These are phyloP conservation scores for Penicillium griseofulvum DNA, from an alignment of 2,329 filamentous ascomycete species.

Conservation along the genomic window DNA sequence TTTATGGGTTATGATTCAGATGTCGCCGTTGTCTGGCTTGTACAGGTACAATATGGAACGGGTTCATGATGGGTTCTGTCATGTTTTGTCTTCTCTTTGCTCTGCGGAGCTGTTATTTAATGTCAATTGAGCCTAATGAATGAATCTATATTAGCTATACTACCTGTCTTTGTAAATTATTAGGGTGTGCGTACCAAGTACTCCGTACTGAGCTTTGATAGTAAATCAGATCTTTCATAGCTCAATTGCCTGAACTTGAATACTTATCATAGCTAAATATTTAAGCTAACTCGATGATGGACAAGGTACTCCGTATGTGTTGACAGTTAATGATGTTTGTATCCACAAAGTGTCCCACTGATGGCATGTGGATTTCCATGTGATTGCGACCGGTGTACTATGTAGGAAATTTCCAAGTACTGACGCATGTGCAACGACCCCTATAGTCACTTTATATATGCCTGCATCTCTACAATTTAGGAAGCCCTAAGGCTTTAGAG, in stretches of 20 bases:
- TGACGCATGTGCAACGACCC: neutral
- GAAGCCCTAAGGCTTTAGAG: too few species aligned
- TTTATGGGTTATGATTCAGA: constrained; percentile 17
- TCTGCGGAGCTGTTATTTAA: constrained; percentile 15
- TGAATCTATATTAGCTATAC: neutral
- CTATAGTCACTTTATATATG: neutral
- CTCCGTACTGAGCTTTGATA: neutral
- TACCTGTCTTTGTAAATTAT: too few species aligned
- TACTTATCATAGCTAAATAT: neutral
- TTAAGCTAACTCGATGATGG: neutral
- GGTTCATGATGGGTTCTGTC: constrained; percentile 7
- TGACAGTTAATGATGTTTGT: neutral
- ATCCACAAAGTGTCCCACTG: neutral
- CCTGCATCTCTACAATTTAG: neutral
- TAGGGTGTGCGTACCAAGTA: neutral
- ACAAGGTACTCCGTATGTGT: neutral
- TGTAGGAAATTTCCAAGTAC: neutral
- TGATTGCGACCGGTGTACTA: constrained; percentile 6
- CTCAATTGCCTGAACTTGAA: neutral
- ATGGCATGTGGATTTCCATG: constrained; percentile 11
- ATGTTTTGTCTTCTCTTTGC: constrained; percentile 1
- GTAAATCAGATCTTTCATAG: too few species aligned
- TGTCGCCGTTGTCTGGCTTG: constrained; percentile 13
- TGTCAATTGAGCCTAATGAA: constrained; percentile 13
- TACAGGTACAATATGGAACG: constrained; percentile 18